Percentiles rank a stretch among this genome's conserved stretches.
Conservation (phyloP, 1,139 yeast genomes). For the Scheffersomyces cryptocercus region DNA sequence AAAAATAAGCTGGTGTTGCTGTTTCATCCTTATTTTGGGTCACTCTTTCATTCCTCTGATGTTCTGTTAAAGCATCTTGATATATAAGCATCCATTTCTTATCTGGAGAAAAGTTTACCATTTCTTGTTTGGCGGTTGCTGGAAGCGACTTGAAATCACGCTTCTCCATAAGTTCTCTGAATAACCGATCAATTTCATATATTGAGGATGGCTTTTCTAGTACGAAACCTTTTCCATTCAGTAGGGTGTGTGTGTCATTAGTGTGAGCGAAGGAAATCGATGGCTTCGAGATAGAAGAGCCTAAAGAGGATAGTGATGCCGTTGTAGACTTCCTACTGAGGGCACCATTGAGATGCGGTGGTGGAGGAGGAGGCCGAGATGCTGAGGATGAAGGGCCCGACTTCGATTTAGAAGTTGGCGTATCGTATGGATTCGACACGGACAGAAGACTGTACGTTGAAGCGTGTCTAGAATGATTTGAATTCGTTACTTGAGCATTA, state of each 20-base stretch:
- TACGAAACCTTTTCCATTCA: slow-evolving; percentile 20
- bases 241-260: slow-evolving; percentile 19
- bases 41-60: slow-evolving; percentile 51
- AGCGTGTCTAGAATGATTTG: slow-evolving; percentile 42
- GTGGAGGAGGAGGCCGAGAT: neutral
- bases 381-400: slow-evolving; percentile 2
- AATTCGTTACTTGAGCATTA: slow-evolving; percentile 29
- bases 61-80: slow-evolving; percentile 82
- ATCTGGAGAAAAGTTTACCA: slow-evolving; percentile 71
- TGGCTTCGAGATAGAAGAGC: slow-evolving; percentile 29
- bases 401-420: slow-evolving; percentile 15
- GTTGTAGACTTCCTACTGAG: slow-evolving; percentile 1
- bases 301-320: slow-evolving; percentile 2
- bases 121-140: slow-evolving; percentile 72
- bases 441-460: slow-evolving; percentile 36
- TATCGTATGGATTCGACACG: slow-evolving; percentile 30
- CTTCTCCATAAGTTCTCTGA: slow-evolving; percentile 72
- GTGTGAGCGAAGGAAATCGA: slow-evolving; percentile 23
- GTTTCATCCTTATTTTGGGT: slow-evolving; percentile 35
- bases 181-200: slow-evolving; percentile 64
- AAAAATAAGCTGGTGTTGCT: slow-evolving; percentile 72
- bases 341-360: slow-evolving; percentile 1
- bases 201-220: slow-evolving; percentile 60
- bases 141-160: slow-evolving; percentile 84
- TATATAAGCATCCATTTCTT: slow-evolving; percentile 92